These are phyloP conservation scores for Plenodomus tracheiphilus DNA, from an alignment of 2,329 filamentous ascomycete genomes.

Conservation along the genomic window DNA sequence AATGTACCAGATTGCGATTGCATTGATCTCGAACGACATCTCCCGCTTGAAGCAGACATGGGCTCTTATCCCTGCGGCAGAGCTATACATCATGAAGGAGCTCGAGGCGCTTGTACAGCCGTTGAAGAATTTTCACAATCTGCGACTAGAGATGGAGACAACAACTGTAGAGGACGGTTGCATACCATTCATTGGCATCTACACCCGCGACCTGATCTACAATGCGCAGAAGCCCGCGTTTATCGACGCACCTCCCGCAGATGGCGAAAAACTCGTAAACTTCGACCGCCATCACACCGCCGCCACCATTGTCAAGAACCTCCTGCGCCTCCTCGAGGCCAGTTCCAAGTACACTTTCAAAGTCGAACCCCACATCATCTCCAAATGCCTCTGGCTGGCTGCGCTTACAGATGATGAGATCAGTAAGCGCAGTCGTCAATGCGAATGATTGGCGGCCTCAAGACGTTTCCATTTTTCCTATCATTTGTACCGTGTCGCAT, in stretches of 20 bases:
- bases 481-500: slow-evolving; percentile 2
- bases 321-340: slow-evolving; percentile 76
- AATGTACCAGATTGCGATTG: slow-evolving; percentile 78
- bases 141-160: slow-evolving; percentile 79
- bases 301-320: slow-evolving; percentile 76
- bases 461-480: slow-evolving; percentile 6
- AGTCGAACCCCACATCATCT: slow-evolving; percentile 75
- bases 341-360: slow-evolving; percentile 75
- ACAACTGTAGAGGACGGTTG: slow-evolving; percentile 68
- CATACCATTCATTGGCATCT: slow-evolving; percentile 80
- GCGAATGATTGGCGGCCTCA: slow-evolving; percentile 26
- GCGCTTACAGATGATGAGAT: slow-evolving; percentile 78
- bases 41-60: slow-evolving; percentile 71
- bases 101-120: slow-evolving; percentile 76
- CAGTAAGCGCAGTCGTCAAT: slow-evolving; percentile 34
- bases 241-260: slow-evolving; percentile 65
- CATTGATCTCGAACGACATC: slow-evolving; percentile 73
- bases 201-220: slow-evolving; percentile 81
- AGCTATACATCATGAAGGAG: slow-evolving; percentile 67
- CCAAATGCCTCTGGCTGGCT: slow-evolving; percentile 83
- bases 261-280: slow-evolving; percentile 70
- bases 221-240: slow-evolving; percentile 78
- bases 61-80: slow-evolving; percentile 67
- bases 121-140: slow-evolving; percentile 74
- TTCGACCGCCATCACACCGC: slow-evolving; percentile 80